Base-by-base conservation (phyloP, 2,329 filamentous ascomycete genomes). In the Ophiosphaerella narmari region DNA sequence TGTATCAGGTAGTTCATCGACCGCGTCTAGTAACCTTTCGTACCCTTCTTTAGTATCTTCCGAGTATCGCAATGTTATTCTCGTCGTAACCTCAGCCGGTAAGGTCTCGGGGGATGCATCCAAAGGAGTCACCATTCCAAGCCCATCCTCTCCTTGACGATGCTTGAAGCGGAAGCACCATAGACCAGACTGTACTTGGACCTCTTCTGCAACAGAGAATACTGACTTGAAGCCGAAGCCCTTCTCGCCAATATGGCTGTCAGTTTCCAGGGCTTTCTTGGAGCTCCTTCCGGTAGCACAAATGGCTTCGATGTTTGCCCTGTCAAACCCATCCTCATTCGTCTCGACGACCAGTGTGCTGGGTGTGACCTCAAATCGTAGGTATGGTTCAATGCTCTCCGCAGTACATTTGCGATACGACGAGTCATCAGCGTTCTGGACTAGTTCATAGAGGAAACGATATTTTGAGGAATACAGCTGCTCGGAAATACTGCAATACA, bases 71-170 rank as follows among this genome's bases (percentile, higher is more conserved):
- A 64, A 26, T 0, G 52, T 62, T 7, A 65, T 62, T 23, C 60
- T 49, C 1, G 63, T 68, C 4, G 46, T 48, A 2, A 64, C 48
- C 3, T 33, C 45, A 9, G 8, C 13, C 3, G 56, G 50, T 6
- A 65, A 12, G 1, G 8, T 4, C 3, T 47, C 42, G 21, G 38
- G 46, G 4, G 58, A 39, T 36, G 63, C 52, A 43, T 67, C 63
- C 1, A 67, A 69, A 44, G 80, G 80, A 0, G 74, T 75, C 1
- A 82, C 74, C 79, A 83, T 83, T 1, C 80, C 80, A 32, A 83
- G 65, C 1, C 80, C 80, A 0, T 72, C 70, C 2, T 79, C 75
- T 0, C 72, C 76, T 18, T 29, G 41, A 1, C 43, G 47, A 48
- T 75, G 64, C n/a, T 65, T 38, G 39, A 75, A 76, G 2, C 48